A percentile compares a stretch with the other conserved stretches of the same genome.
Evolutionary conservation across 768 basidiomycete species (phyloP).

Genomic region (Crassisporium funariophilum): DNA sequence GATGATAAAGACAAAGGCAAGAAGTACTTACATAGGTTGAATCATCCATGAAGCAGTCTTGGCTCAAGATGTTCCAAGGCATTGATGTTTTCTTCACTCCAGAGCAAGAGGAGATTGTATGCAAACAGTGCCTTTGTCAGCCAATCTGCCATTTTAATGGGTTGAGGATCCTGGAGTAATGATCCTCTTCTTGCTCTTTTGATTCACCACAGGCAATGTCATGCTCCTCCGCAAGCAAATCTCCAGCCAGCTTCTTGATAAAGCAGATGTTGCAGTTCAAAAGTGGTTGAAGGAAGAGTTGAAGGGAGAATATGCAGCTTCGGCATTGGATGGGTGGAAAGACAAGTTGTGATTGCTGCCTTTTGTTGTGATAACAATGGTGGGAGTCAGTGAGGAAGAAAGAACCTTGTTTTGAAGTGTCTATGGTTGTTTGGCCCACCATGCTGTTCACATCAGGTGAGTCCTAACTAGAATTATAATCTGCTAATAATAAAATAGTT

Average conservation of each 20-base stretch:
- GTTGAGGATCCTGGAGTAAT: conserved; percentile 28
- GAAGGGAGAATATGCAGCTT: too few species aligned
- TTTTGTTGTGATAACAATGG: conserved; percentile 30
- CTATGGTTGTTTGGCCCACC: too few species aligned
- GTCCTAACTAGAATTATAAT: too few species aligned
- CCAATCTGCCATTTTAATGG: conserved; percentile 31
- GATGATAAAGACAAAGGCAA: conserved; percentile 7
- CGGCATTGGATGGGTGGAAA: too few species aligned
- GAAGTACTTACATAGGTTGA: conserved; percentile 19
- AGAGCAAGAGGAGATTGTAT: conserved; percentile 17
- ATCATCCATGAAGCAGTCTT: conserved; percentile 17
- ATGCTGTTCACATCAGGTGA: conserved; percentile 23
- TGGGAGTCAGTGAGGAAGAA: conserved; percentile 26
- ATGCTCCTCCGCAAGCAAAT: too few species aligned
- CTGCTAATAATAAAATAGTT: too few species aligned
- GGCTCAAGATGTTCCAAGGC: conserved; percentile 26
- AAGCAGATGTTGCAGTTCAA: too few species aligned
- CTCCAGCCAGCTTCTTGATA: too few species aligned
- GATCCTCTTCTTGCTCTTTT: conserved; percentile 29
- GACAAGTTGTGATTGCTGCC: conserved; percentile 20
- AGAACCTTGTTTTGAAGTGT: conserved; percentile 21
- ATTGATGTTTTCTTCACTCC: conserved; percentile 26
- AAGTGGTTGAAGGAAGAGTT: too few species aligned
- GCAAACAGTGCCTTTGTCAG: conserved; percentile 27
- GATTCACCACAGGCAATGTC: conserved; percentile 21